Evolutionary conservation across 805 yeast genomes (phyloP), one percentile per base, ranked within the genome.

Genomic region (Debaryomyces prosopidis): DNA sequence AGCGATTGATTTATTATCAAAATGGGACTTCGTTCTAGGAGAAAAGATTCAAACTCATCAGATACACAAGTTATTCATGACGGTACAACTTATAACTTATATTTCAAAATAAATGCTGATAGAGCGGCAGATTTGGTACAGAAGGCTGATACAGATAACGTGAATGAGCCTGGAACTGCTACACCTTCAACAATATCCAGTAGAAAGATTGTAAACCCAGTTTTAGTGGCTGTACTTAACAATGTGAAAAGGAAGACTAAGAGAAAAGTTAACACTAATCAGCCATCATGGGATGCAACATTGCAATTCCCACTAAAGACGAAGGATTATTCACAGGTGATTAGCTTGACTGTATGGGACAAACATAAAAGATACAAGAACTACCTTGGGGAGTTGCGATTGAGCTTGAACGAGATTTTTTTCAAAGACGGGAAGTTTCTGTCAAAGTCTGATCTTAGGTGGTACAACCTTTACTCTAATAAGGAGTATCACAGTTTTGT

Each of bases 381-480:
- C 42, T 73, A 72, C 52, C 54, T 73, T 46, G 77, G 77, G 1
- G 77, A 73, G 45, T 53, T 66, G 9, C 49, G 77, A 19, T 40
- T 72, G 11, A 51, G 53, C 17, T 44, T 71, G 1, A 42, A 51
- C 14, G 71, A 67, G 14, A 34, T 69, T 4, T 72, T 72, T 47
- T 34, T 42, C 11, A 14, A 26, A 23, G 49, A 43, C 11, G 47
- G 47, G 10, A 46, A 45, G 7, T 48, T 59, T 42, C 36, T 35
- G 5, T 36, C 48, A 23, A 48, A 50, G 12, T 61, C 65, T 2
- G 69, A 64, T 1, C 55, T 76, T 8, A 64, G 69, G 40, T 79
- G 81, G 81, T 73, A 69, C 52, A 66, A 68, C 47, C 56, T 79
- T 5, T 66, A 68, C 40, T 73, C 80, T 6, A 69, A 69, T 17